Evolutionary conservation across 495 filamentous ascomycete species (phyloP).

Genomic region (Xylaria bambusicola): DNA sequence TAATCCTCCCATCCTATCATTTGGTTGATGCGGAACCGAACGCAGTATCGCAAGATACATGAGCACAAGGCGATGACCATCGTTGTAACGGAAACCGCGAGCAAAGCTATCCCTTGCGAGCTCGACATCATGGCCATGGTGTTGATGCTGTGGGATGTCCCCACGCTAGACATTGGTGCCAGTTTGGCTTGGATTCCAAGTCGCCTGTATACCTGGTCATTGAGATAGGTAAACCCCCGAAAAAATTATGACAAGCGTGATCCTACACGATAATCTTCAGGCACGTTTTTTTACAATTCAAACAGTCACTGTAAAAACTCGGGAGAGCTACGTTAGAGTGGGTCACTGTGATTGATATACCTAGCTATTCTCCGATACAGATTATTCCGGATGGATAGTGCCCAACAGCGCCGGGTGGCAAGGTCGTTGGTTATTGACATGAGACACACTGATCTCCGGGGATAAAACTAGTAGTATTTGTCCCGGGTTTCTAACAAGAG

Average conservation of each 20-base stretch:
- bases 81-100: conserved; percentile 40
- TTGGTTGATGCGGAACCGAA: conserved; percentile 28
- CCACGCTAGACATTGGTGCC: conserved; percentile 3
- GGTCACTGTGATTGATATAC: conserved; percentile 12
- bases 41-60: conserved; percentile 37
- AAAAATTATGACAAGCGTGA: too few relatives aligned
- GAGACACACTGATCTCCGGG: conserved; percentile 14
- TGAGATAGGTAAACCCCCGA: neutral
- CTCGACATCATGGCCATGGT: conserved; percentile 11
- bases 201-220: conserved; percentile 1
- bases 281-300: too few relatives aligned
- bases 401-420: neutral
- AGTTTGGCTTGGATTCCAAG: too few relatives aligned
- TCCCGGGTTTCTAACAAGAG: neutral
- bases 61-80: conserved; percentile 34
- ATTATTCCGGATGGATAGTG: neutral
- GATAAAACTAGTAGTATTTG: neutral
- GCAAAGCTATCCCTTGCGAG: conserved; percentile 40
- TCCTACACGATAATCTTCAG: too few relatives aligned
- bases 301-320: neutral
- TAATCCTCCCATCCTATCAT: conserved; percentile 37
- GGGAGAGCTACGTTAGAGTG: neutral
- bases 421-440: neutral
- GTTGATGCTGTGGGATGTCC: conserved; percentile 12
- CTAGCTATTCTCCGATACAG: conserved; percentile 5